A percentile compares a stretch with the other conserved stretches of the same genome.
Evolutionary conservation across 2,329 filamentous ascomycete species (phyloP).

Genomic region (Colletotrichum gloeosporioides): DNA sequence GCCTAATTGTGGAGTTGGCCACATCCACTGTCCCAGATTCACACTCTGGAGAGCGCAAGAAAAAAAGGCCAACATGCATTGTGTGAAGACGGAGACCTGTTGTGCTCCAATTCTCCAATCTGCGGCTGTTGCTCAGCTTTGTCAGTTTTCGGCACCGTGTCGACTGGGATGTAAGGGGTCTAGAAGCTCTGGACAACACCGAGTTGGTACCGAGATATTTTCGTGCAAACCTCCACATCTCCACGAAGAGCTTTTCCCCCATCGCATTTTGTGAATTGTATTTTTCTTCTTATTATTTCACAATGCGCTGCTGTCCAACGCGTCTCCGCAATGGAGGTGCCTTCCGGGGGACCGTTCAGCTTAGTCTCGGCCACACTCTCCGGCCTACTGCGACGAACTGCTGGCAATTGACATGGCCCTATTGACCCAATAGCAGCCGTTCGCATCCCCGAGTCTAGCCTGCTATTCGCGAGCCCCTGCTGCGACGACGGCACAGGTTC

Average conservation of each 20-base stretch:
- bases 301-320: background rate
- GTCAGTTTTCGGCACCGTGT: background rate
- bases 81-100: background rate
- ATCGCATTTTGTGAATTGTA: background rate
- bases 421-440: background rate
- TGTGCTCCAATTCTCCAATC: background rate
- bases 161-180: background rate
- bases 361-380: background rate
- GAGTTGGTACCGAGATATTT: conserved; percentile 12
- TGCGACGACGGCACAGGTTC: background rate
- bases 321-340: background rate
- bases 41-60: background rate
- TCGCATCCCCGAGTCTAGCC: background rate
- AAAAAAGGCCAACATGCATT: background rate
- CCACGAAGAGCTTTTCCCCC: background rate
- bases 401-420: background rate
- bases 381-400: background rate
- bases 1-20: background rate
- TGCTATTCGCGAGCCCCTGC: background rate
- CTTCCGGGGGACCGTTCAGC: background rate
- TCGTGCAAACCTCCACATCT: background rate
- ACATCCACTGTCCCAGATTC: background rate
- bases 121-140: background rate
- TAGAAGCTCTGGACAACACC: background rate
- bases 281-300: background rate